Evolutionary conservation across 495 filamentous ascomycete genomes (phyloP).

Genomic region (Trichoderma orchidacearum): DNA sequence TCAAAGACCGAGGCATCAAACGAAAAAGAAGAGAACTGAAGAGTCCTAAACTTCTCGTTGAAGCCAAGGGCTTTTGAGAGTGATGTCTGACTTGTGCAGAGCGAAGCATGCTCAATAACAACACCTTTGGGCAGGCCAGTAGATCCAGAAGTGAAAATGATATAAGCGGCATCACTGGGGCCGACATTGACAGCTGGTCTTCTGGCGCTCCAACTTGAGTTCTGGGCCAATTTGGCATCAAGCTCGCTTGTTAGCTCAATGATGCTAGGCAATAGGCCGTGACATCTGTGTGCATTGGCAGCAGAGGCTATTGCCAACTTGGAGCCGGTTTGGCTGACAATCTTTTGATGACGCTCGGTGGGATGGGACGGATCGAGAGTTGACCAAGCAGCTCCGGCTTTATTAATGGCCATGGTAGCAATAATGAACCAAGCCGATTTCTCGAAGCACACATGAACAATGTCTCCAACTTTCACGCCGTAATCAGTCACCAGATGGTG

Average conservation of each 20-base stretch:
- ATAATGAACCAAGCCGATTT: slow-evolving; percentile 27
- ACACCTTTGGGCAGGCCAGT: neutral
- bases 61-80: slow-evolving; percentile 41
- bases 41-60: slow-evolving; percentile 23
- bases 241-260: slow-evolving; percentile 18
- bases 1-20: slow-evolving; percentile 43
- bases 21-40: slow-evolving; percentile 45
- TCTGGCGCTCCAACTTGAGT: slow-evolving; percentile 23
- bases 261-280: neutral
- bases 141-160: neutral
- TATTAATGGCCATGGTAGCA: slow-evolving; percentile 15
- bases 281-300: neutral
- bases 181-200: slow-evolving; percentile 13
- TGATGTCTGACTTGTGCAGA: slow-evolving; percentile 20
- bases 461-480: slow-evolving; percentile 36
- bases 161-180: neutral
- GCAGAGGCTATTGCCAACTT: slow-evolving; percentile 16
- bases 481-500: slow-evolving; percentile 18
- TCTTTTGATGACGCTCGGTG: slow-evolving; percentile 22
- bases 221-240: slow-evolving; percentile 29
- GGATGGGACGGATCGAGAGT: slow-evolving; percentile 32
- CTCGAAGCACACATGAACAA: slow-evolving; percentile 40
- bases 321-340: slow-evolving; percentile 11
- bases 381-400: slow-evolving; percentile 40
- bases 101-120: neutral